phyloP scores from a whole-genome alignment of 768 basidiomycete genomes.

The Candolleomyces eurysporus region DNA sequence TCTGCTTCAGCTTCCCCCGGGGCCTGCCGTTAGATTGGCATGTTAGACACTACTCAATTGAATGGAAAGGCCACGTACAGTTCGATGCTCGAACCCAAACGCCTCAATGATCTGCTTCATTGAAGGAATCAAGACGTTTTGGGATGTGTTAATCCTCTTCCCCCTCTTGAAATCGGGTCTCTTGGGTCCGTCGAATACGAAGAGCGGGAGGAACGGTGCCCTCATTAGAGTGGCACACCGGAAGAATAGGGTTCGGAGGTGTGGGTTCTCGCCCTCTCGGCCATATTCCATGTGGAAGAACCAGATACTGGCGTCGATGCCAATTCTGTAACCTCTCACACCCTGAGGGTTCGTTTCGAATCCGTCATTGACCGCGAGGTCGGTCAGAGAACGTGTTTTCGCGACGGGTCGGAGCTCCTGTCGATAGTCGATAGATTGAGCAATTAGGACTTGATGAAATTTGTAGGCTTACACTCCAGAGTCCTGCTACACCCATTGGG shows the following conservation, averaged over 20 bases:
- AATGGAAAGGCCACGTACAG: slow-evolving; percentile 34
- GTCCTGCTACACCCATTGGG: slow-evolving; percentile 46
- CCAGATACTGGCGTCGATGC: slow-evolving; percentile 88
- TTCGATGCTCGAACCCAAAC: slow-evolving; percentile 78
- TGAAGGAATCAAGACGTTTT: slow-evolving; percentile 65
- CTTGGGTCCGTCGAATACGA: slow-evolving; percentile 89
- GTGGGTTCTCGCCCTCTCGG: slow-evolving; percentile 82
- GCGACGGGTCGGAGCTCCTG: slow-evolving; percentile 72
- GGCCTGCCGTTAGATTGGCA: slow-evolving; percentile 49
- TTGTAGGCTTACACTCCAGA: slow-evolving; percentile 43
- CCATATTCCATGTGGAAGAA: slow-evolving; percentile 78
- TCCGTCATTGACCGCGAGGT: slow-evolving; percentile 72
- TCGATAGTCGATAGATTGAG: background rate
- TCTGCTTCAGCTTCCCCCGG: slow-evolving; percentile 97
- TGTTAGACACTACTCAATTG: background rate
- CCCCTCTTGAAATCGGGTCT: slow-evolving; percentile 81
- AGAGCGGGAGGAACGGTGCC: slow-evolving; percentile 80
- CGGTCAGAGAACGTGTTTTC: slow-evolving; percentile 69
- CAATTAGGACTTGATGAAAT: slow-evolving; percentile 1
- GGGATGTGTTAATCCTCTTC: slow-evolving; percentile 62
- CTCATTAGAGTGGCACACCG: slow-evolving; percentile 77
- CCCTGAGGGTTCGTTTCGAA: slow-evolving; percentile 65
- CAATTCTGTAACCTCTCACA: slow-evolving; percentile 74
- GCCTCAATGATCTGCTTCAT: slow-evolving; percentile 79
- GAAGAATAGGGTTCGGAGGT: slow-evolving; percentile 80